Conservation (phyloP, 192 early-diverging fungal genomes). For the Haplosporangium gracile region DNA sequence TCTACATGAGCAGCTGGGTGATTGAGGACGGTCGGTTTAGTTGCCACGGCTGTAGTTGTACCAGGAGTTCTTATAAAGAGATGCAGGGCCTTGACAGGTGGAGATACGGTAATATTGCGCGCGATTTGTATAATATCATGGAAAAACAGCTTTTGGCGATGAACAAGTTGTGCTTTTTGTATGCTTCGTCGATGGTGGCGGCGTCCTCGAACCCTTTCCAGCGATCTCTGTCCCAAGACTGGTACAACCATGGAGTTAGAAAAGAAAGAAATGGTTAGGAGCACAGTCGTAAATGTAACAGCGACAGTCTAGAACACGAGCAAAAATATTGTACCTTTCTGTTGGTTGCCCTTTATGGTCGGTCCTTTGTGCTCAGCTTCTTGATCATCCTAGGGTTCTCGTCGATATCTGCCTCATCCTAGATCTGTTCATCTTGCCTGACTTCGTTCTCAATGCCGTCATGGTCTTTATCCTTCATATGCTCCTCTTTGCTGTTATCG, state of each 20-base stretch:
- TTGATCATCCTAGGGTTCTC: not conserved
- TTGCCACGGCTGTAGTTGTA: not conserved
- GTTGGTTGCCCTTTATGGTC: not conserved
- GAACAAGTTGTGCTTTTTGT: not conserved
- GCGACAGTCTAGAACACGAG: not conserved
- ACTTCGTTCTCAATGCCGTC: not conserved
- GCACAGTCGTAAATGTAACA: not conserved
- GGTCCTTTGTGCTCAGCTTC: not conserved
- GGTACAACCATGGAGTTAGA: not conserved
- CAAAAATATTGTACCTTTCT: not conserved
- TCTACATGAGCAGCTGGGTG: not conserved
- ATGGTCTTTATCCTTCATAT: conserved; percentile 1
- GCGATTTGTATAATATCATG: not conserved
- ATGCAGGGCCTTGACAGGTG: not conserved
- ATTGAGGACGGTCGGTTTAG: not conserved
- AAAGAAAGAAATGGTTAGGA: not conserved
- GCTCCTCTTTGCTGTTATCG: not conserved
- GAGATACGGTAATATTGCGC: not conserved
- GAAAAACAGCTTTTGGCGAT: not conserved
- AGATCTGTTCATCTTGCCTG: not conserved
- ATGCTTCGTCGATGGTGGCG: not conserved
- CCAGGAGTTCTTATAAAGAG: not conserved
- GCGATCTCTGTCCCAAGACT: not conserved
- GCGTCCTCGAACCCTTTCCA: not conserved
- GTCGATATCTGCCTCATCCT: not conserved